phyloP scores from a whole-genome alignment of 2,329 filamentous ascomycete species.

The Gaeumannomyces tritici region DNA sequence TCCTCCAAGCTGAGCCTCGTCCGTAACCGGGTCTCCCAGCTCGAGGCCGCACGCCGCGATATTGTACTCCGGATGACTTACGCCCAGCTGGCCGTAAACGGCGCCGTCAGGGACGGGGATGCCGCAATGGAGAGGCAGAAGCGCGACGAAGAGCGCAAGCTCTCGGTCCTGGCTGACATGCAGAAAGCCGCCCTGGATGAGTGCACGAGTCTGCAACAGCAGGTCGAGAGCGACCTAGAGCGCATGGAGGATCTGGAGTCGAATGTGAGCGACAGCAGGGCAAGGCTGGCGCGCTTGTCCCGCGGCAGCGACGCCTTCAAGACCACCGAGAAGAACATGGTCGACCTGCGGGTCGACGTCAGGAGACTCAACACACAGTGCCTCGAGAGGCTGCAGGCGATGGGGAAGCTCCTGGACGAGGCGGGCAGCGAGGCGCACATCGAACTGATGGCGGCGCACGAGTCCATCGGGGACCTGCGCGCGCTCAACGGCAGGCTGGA shows the following conservation, averaged over 20 bases:
- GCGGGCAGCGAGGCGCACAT: background rate
- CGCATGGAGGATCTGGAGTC: background rate
- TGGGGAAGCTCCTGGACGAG: background rate
- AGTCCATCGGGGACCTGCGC: background rate
- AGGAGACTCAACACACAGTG: too few relatives aligned
- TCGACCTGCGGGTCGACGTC: background rate
- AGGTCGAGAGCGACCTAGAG: background rate
- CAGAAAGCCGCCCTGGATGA: background rate
- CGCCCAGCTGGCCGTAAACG: background rate
- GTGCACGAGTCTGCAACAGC: background rate
- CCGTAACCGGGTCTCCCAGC: background rate
- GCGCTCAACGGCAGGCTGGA: background rate
- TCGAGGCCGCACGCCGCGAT: background rate
- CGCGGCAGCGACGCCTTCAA: background rate
- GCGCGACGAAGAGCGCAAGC: background rate
- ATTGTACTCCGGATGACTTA: background rate
- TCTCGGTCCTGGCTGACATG: background rate
- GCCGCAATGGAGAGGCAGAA: background rate
- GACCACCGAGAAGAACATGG: background rate
- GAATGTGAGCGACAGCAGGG: background rate
- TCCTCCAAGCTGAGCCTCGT: background rate
- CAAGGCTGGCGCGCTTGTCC: background rate
- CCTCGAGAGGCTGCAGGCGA: too few relatives aligned
- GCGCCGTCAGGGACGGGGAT: slow-evolving; percentile 1
- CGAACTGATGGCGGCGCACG: background rate